Conservation (phyloP, 2,329 filamentous ascomycete genomes). For the Aureobasidium musti region DNA sequence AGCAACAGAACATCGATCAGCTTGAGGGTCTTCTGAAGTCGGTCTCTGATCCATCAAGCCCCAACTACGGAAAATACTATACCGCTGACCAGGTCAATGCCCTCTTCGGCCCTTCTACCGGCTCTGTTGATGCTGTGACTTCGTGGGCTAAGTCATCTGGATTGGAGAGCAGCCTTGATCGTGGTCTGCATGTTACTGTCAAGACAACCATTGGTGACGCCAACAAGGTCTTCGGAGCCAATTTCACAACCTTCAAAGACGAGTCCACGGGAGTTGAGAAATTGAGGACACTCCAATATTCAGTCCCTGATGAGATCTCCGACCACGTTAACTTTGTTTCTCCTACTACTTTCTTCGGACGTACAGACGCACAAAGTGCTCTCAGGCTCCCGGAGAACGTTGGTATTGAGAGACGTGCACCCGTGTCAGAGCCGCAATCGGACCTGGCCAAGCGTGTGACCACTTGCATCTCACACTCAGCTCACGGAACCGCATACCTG, state of each 20-base stretch:
- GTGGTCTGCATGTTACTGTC: conserved; percentile 65
- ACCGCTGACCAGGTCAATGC: conserved; percentile 60
- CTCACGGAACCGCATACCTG: conserved; percentile 14
- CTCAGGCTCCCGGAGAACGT: conserved; percentile 11
- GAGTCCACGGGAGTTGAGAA: conserved; percentile 31
- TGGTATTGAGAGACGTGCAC: conserved; percentile 27
- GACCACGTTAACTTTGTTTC: conserved; percentile 33
- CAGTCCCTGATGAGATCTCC: conserved; percentile 34
- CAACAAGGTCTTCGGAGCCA: conserved; percentile 58
- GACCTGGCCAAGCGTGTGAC: conserved; percentile 30
- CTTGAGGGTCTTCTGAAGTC: conserved; percentile 20
- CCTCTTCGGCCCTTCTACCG: conserved; percentile 55
- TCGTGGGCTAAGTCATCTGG: conserved; percentile 59
- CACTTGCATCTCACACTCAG: conserved; percentile 29
- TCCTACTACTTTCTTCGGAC: conserved; percentile 36
- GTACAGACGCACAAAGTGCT: conserved; percentile 29
- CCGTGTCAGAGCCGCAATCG: not conserved
- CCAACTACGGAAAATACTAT: conserved; percentile 63
- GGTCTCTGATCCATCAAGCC: conserved; percentile 62
- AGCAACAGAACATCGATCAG: conserved; percentile 25
- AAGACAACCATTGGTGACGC: conserved; percentile 55
- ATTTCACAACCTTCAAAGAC: conserved; percentile 57
- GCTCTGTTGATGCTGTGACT: conserved; percentile 54
- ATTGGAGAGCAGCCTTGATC: conserved; percentile 53
- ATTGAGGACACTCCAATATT: conserved; percentile 45